Evolutionary conservation across 805 yeast species (phyloP), one percentile per base, ranked within the genome.

Genomic region (Tetrapisispora namnaoensis): DNA sequence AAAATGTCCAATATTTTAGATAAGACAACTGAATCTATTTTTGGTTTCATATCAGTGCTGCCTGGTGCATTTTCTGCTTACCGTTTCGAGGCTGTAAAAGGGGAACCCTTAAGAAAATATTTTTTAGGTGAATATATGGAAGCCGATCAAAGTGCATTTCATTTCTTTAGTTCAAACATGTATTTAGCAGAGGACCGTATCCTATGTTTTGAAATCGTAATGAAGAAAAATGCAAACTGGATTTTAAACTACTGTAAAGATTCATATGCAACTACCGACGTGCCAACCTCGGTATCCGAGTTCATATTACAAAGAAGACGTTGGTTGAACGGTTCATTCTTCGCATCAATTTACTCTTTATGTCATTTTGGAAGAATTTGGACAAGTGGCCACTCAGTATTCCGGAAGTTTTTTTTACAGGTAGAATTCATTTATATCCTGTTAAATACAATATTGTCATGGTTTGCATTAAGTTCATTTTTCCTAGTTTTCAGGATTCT

Each of bases 21-120:
- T 70, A 91, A 93, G 65, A 97, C 99, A 0, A 84, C 89, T 75
- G 99, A 91, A 65, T 83, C 95, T 4, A 86, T 83, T 2, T 91
- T 93, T 69, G 99, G 99, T 0, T 91, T 88, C 62, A 90, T 91
- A 56, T 78, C 95, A 0, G 98, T 93, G 49, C 74, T 93, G 47
- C 98, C 98, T 0, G 98, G 98, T 59, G 98, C 98, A 0, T 90
- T 93, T 58, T 86, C 95, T 16, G 99, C 98, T 0, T 91, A 93
- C 64, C 72, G 98, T 51, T 90, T 81, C 60, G 78, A 73, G 35
- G 98, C 97, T 0, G 71, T 91, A 35, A 72, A 79, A 53, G 96
- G 96, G 7, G 77, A 78, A 40, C 99, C 99, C 3, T 68, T 91
- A 52, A 88, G 83, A 50, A 86, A 88, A 63, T 91, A 91, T 64